These are phyloP conservation scores for Termitomyces sp. DNA, from an alignment of 768 basidiomycete species.

Conservation along the genomic window DNA sequence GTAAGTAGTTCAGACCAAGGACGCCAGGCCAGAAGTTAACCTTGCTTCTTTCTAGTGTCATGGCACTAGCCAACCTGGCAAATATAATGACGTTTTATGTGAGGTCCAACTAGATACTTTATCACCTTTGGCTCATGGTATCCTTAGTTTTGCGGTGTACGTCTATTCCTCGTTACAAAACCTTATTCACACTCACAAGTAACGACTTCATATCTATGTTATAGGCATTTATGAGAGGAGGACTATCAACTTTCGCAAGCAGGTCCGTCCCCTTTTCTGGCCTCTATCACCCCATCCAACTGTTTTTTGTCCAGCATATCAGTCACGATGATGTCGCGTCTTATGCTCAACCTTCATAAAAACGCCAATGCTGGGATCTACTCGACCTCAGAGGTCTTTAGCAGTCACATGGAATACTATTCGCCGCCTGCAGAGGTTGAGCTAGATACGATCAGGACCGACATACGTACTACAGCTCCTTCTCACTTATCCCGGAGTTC, in stretches of 20 bases:
- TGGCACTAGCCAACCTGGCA: no score
- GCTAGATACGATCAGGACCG: conserved; percentile 21
- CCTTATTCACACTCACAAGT: background rate
- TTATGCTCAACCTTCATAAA: conserved; percentile 51
- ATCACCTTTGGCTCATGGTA: background rate
- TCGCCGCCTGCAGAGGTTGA: conserved; percentile 12
- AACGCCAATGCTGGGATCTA: conserved; percentile 31
- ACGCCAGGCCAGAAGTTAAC: no score
- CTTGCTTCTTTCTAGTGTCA: conserved; percentile 5
- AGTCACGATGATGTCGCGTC: conserved; percentile 46
- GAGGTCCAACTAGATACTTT: no score
- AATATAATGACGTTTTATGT: background rate
- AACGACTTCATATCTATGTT: background rate
- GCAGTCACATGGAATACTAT: conserved; percentile 17
- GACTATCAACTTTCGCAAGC: conserved; percentile 44
- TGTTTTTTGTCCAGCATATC: conserved; percentile 35
- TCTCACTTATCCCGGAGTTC: no score
- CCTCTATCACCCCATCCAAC: background rate
- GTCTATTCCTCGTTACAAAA: background rate
- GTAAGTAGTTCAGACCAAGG: no score
- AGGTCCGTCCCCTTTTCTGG: conserved; percentile 24
- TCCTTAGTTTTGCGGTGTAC: conserved; percentile 21
- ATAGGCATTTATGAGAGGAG: conserved; percentile 40
- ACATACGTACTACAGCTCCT: background rate
- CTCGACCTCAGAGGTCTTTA: conserved; percentile 12